Base-by-base conservation (phyloP, 345 rosid species). In the Populus ilicifolia region DNA sequence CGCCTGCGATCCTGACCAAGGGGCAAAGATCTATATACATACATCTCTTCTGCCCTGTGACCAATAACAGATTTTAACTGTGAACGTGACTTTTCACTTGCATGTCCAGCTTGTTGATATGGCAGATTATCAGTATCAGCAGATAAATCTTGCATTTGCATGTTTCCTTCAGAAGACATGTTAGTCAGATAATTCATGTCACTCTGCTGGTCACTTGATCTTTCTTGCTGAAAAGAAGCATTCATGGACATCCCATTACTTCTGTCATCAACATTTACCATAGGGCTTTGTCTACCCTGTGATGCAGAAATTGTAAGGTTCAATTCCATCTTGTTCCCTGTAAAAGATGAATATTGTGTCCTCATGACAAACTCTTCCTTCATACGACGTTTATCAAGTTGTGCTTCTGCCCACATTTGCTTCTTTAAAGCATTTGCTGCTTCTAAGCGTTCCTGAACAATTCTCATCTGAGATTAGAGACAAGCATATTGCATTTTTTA, bases 331-430 rank as follows among this genome's bases (percentile, higher is more conserved):
- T 87, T 92, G 74, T 75, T 79, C 75, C 85, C 85, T 56, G 81
- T 48, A 83, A 79, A 78, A 23, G 91, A 80, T 33, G 93, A 74
- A 81, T 75, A 86, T 71, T 85, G 83, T 35, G 87, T 75, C 80
- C 83, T 90, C 21, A 76, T 46, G 72, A 91, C 64, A 76, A 79
- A 90, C 66, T 94, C 98, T 85, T 94, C 97, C 79, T 88, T 91
- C 67, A 79, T 62, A 46, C 94, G 91, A 6, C 98, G 94, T 78
- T 92, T 94, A 75, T 94, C 98, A 16, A 92, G 90, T 79, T 94
- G 98, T 52, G 89, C 93, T 84, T 92, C 98, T 7, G 93, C 87
- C 97, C 94, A 94, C 91, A 92, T 91, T 85, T 88, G 98, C 86
- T 92, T 94, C 89, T 92, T 94, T 70, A 94, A 80, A 36, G 92